Evolutionary conservation across 192 early-diverging fungal species (phyloP).

Genomic region (Entomortierella parvispora): DNA sequence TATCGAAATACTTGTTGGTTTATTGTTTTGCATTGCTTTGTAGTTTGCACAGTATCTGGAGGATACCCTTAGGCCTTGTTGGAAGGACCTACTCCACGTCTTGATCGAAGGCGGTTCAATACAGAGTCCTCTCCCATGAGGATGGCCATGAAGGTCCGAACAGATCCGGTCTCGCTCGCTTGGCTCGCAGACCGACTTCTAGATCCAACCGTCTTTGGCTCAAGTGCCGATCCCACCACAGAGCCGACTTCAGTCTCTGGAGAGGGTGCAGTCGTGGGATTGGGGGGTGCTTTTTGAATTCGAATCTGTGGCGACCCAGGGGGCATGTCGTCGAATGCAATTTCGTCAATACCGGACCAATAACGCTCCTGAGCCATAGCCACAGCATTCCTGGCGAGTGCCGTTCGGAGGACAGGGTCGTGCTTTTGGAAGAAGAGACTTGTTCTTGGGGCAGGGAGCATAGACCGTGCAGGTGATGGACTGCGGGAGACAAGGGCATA

Average conservation of each 20-base stretch:
- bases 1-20: too few species aligned
- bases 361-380: conserved; percentile 43
- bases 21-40: too few species aligned
- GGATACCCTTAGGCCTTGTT: too few species aligned
- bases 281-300: not conserved
- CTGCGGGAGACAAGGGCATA: conserved; percentile 29
- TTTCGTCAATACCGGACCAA: conserved; percentile 50
- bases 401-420: conserved; percentile 38
- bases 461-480: conserved; percentile 26
- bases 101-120: conserved; percentile 17
- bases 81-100: too few species aligned
- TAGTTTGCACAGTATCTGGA: too few species aligned
- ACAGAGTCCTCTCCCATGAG: conserved; percentile 47
- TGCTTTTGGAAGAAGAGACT: conserved; percentile 52
- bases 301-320: conserved; percentile 21
- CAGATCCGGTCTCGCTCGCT: conserved; percentile 28
- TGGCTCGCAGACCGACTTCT: conserved; percentile 20
- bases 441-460: conserved; percentile 30
- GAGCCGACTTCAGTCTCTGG: not conserved
- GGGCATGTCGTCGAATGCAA: conserved; percentile 30
- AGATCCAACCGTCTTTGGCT: not conserved
- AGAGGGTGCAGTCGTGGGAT: not conserved
- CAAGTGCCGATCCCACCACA: not conserved
- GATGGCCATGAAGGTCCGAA: conserved; percentile 42
- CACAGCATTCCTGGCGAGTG: conserved; percentile 38